Base-by-base conservation (phyloP, 1,139 yeast species). In the Blastobotrys petasosporus region DNA sequence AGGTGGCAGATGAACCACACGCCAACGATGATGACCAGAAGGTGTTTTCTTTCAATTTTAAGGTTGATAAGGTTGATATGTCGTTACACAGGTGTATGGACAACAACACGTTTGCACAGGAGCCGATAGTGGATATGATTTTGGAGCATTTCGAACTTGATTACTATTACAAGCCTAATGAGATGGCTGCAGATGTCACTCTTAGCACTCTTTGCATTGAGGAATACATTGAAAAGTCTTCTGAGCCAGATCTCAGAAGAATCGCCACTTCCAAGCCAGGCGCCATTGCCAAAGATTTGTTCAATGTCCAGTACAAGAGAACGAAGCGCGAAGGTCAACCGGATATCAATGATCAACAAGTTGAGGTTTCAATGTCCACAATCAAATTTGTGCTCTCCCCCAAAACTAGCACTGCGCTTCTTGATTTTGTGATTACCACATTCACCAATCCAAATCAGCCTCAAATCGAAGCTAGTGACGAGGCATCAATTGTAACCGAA, bases 381-480 rank as follows among this genome's bases (percentile, higher is more conserved):
- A 76, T 94, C 48, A 80, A 81, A 53, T 74, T 86, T 43, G 83
- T 85, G 2, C 68, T 90, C 9, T 79, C 94, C 0, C 79, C 97
- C 43, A 83, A 79, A 57, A 84, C 95, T 1, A 68, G 85, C 23
- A 71, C 92, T 54, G 83, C 95, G 2, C 68, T 92, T 12, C 67
- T 92, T 53, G 94, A 88, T 63, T 94, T 83, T 61, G 71, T 84
- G 2, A 71, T 90, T 59, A 85, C 90, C 41, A 92, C 97, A 0
- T 92, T 92, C 61, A 84, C 96, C 1, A 73, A 79, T 52, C 86
- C 90, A 68, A 44, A 39, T 29, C 41, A 25, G 34, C 25, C 36
- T 31, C 10, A 7, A 15, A 12, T 29, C 13, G 37, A 29, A 32
- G 37, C n/a, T 16, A 46, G 50, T 6, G 51, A 45, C 32, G 34